Percentiles rank a stretch among this genome's conserved stretches.
Conservation (phyloP, 306 rosid species). For the Cyamopsis tetragonoloba region DNA sequence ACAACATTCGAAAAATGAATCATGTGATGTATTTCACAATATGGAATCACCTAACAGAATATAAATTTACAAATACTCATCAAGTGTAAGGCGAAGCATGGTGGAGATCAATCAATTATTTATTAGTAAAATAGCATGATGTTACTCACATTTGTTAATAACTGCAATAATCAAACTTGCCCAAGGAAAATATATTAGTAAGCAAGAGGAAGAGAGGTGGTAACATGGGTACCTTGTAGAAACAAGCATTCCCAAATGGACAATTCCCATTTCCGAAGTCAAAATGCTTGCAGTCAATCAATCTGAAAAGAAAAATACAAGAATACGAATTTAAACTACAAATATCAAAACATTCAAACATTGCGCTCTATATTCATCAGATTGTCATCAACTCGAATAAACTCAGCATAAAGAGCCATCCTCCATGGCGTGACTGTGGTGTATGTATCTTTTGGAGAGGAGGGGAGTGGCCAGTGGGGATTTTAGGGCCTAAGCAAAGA, state of each 20-base stretch:
- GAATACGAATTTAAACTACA: neutral
- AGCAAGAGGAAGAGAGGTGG: neutral
- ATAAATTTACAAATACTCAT: neutral
- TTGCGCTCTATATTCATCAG: neutral
- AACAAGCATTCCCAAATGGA: slow-evolving; percentile 81
- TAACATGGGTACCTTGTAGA: slow-evolving; percentile 68
- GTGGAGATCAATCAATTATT: neutral
- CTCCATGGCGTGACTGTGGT: neutral
- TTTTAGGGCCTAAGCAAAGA: neutral
- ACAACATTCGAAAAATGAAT: neutral
- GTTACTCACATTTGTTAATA: neutral
- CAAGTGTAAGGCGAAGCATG: neutral
- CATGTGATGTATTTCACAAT: neutral
- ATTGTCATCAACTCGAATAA: neutral
- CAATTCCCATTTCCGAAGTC: slow-evolving; percentile 84
- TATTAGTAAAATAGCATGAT: neutral
- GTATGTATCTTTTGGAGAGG: neutral
- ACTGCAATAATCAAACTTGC: slow-evolving; percentile 3
- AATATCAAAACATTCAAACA: neutral
- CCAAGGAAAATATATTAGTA: neutral
- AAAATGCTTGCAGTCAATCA: slow-evolving; percentile 92
- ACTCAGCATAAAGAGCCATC: neutral
- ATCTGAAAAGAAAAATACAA: slow-evolving; percentile 41
- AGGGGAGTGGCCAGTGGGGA: neutral
- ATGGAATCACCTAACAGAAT: neutral